These are phyloP conservation scores for Didymella pinodella DNA, from an alignment of 2,329 filamentous ascomycete species.

Conservation along the genomic window DNA sequence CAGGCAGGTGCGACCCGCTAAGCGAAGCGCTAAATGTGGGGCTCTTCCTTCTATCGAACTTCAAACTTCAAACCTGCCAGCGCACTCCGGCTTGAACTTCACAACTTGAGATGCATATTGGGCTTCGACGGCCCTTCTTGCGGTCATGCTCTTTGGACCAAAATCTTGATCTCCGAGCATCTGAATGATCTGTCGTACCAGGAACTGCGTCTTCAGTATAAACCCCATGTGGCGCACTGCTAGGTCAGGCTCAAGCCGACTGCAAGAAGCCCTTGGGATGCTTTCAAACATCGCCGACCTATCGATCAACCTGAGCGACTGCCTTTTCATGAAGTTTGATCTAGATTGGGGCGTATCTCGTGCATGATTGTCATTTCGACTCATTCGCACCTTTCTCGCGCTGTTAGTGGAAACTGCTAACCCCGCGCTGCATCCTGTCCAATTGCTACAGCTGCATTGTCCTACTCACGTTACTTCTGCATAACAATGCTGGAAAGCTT, in stretches of 20 bases:
- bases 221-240: background rate
- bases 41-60: background rate
- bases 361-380: background rate
- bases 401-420: background rate
- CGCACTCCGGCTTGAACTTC: background rate
- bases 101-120: background rate
- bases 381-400: background rate
- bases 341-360: background rate
- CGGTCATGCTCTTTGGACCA: background rate
- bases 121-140: background rate
- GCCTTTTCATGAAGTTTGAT: background rate
- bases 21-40: too few relatives aligned
- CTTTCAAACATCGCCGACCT: background rate
- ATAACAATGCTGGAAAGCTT: background rate
- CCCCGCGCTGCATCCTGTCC: background rate
- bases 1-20: conserved; percentile 21
- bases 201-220: background rate
- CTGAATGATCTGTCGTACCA: background rate
- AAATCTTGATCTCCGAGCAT: too few relatives aligned
- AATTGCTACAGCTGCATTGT: background rate
- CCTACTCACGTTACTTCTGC: background rate
- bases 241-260: background rate
- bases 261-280: background rate
- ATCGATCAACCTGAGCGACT: background rate
- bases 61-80: background rate